Evolutionary conservation across 257 asterid species (phyloP).

Genomic region (Solanum raphanifolium): DNA sequence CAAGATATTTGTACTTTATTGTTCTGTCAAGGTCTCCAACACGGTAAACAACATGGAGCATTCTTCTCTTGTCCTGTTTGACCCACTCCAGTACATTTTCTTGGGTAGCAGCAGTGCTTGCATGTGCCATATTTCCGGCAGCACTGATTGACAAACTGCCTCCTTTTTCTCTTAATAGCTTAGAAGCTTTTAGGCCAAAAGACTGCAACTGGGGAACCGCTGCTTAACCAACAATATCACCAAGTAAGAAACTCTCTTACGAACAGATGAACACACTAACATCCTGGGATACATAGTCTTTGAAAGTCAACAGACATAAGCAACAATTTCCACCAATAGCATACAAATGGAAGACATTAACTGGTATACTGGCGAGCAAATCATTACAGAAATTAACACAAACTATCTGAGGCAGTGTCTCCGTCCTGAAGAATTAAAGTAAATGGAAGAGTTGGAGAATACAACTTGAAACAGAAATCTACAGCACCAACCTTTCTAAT

Average conservation of each 20-base stretch:
- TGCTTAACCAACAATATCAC: constrained; percentile 19
- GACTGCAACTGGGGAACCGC: constrained; percentile 53
- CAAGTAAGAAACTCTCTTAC: constrained; percentile 2
- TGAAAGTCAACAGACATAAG: background rate
- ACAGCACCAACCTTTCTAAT: background rate
- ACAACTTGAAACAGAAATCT: background rate
- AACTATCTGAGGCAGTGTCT: background rate
- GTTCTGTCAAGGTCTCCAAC: constrained; percentile 98
- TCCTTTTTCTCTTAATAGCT: constrained; percentile 33
- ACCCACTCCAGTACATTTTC: constrained; percentile 80
- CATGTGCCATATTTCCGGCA: constrained; percentile 53
- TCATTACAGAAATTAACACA: background rate
- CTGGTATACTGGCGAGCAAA: background rate
- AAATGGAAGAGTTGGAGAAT: background rate
- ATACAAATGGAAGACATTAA: background rate
- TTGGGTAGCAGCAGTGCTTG: constrained; percentile 54
- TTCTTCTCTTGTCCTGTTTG: constrained; percentile 81
- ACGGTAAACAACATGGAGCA: constrained; percentile 98
- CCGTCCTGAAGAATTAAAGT: background rate
- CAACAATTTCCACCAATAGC: background rate
- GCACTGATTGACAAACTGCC: constrained; percentile 27
- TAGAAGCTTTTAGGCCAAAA: constrained; percentile 49
- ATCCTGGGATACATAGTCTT: background rate
- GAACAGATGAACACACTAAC: background rate
- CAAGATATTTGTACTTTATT: constrained; percentile 48